A percentile compares a stretch with the other conserved stretches of the same genome.
Conservation (phyloP, 2,329 filamentous ascomycete species). For the Colletotrichum lindemuthianum region DNA sequence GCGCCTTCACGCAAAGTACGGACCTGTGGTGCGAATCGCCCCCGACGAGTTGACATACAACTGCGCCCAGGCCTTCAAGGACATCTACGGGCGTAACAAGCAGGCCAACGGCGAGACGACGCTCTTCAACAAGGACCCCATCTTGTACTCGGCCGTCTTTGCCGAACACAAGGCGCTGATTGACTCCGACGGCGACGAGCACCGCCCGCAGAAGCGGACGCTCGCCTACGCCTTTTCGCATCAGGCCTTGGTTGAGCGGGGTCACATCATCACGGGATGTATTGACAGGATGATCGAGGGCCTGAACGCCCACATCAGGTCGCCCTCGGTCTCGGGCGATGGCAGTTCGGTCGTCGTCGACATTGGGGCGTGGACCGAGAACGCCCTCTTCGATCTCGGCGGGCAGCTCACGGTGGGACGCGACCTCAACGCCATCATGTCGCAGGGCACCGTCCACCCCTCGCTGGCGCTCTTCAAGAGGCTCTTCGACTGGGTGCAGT, state of each 20-base stretch:
- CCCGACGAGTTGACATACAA: slow-evolving; percentile 59
- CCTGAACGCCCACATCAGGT: slow-evolving; percentile 2
- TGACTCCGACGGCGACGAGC: slow-evolving; percentile 9
- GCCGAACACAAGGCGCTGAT: slow-evolving; percentile 13
- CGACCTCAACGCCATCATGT: slow-evolving; percentile 16
- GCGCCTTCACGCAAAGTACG: slow-evolving; percentile 51
- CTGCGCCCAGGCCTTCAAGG: slow-evolving; percentile 47
- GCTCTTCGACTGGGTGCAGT: slow-evolving; percentile 10
- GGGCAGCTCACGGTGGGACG: slow-evolving; percentile 15
- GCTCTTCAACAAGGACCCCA: slow-evolving; percentile 27
- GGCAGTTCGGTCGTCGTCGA: slow-evolving; percentile 1
- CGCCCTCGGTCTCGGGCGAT: background rate
- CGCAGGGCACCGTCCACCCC: slow-evolving; percentile 5
- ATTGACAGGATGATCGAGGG: slow-evolving; percentile 14
- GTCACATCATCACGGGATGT: slow-evolving; percentile 6
- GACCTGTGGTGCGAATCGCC: slow-evolving; percentile 56
- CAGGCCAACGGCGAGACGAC: slow-evolving; percentile 4
- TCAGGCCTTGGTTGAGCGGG: slow-evolving; percentile 4
- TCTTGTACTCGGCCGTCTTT: slow-evolving; percentile 50
- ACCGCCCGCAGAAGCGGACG: slow-evolving; percentile 11
- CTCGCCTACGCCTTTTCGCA: slow-evolving; percentile 8
- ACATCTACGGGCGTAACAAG: slow-evolving; percentile 49
- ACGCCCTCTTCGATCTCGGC: slow-evolving; percentile 17
- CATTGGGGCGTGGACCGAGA: slow-evolving; percentile 11
- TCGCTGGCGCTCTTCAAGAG: slow-evolving; percentile 7